Percentiles rank a stretch among this genome's conserved stretches.
Evolutionary conservation across 805 yeast species (phyloP).

Genomic region (Hermanozyma aechmeae): DNA sequence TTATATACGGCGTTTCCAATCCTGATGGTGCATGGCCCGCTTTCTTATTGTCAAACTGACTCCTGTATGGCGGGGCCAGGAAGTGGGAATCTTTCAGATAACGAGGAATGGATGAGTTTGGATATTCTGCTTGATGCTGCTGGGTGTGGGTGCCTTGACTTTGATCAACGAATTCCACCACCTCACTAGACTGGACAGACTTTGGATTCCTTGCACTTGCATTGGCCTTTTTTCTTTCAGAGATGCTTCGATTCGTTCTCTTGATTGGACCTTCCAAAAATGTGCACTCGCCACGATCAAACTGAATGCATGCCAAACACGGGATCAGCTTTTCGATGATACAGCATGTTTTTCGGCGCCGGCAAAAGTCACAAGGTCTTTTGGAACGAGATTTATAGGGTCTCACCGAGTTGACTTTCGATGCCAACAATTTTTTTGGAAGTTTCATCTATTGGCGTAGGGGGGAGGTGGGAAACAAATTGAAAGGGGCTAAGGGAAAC

Average conservation of each 20-base stretch:
- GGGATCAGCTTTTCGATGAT: slow-evolving; percentile 21
- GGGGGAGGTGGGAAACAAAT: background rate
- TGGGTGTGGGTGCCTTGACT: too few relatives aligned
- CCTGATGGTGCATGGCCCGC: too few relatives aligned
- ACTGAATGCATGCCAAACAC: slow-evolving; percentile 21
- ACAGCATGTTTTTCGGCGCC: slow-evolving; percentile 26
- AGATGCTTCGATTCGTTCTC: slow-evolving; percentile 49
- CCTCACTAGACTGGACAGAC: too few relatives aligned
- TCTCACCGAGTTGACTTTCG: slow-evolving; percentile 14
- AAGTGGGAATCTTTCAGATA: too few relatives aligned
- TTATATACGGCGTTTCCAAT: too few relatives aligned
- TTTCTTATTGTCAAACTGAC: too few relatives aligned
- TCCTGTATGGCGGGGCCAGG: too few relatives aligned
- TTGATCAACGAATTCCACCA: too few relatives aligned
- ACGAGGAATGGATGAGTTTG: too few relatives aligned
- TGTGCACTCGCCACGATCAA: slow-evolving; percentile 19
- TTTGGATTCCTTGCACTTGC: too few relatives aligned
- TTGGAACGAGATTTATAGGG: slow-evolving; percentile 25
- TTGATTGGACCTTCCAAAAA: slow-evolving; percentile 41
- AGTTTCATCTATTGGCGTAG: slow-evolving; percentile 3
- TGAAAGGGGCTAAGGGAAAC: background rate
- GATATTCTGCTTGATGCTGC: too few relatives aligned
- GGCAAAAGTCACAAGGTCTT: slow-evolving; percentile 27
- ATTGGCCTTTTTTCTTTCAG: too few relatives aligned
- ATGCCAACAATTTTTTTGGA: slow-evolving; percentile 8